phyloP scores from a whole-genome alignment of 768 basidiomycete genomes.

The Amyloporia xantha region DNA sequence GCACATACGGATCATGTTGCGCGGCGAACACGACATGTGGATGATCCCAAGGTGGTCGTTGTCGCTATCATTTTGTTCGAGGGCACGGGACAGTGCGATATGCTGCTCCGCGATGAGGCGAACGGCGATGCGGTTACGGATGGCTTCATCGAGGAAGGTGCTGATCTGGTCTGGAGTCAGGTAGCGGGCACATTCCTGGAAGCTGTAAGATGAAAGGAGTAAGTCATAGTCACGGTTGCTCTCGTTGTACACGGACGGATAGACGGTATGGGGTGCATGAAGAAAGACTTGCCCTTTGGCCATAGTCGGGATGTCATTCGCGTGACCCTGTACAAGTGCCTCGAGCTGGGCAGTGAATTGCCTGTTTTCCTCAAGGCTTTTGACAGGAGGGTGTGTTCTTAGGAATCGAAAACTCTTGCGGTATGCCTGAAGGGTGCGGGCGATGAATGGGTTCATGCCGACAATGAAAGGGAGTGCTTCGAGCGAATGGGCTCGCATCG shows the following conservation, averaged over 20 bases:
- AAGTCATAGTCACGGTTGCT: not conserved
- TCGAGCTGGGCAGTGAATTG: slow-evolving; percentile 63
- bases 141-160: slow-evolving; percentile 76
- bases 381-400: slow-evolving; percentile 59
- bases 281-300: slow-evolving; percentile 63
- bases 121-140: slow-evolving; percentile 81
- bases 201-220: slow-evolving; percentile 36
- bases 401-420: slow-evolving; percentile 64
- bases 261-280: not conserved
- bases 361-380: slow-evolving; percentile 61
- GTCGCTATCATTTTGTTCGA: slow-evolving; percentile 34
- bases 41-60: slow-evolving; percentile 63
- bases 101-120: slow-evolving; percentile 90
- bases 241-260: not conserved
- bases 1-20: slow-evolving; percentile 70
- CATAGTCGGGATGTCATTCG: slow-evolving; percentile 86
- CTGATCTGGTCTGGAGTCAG: slow-evolving; percentile 77
- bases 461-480: slow-evolving; percentile 83
- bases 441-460: slow-evolving; percentile 83
- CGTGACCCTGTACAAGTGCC: slow-evolving; percentile 65
- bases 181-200: slow-evolving; percentile 81
- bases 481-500: slow-evolving; percentile 64
- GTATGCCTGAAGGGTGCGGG: slow-evolving; percentile 61
- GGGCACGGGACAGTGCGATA: slow-evolving; percentile 70
- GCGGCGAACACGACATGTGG: slow-evolving; percentile 64